Conservation (phyloP, 2,329 filamentous ascomycete species). For the Cladosporium phlei region DNA sequence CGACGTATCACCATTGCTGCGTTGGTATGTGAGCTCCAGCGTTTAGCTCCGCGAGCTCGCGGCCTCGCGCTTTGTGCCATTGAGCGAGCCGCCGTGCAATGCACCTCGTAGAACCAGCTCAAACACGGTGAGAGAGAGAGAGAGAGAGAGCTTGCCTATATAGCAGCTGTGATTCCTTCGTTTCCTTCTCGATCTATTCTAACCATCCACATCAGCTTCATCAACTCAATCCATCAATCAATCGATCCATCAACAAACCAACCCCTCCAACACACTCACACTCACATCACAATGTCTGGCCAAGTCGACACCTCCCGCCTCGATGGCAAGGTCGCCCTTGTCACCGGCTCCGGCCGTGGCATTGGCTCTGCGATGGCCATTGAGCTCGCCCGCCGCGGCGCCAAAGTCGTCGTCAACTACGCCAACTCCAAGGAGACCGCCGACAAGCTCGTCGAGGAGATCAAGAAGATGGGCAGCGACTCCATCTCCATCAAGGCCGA, state of each 20-base stretch:
- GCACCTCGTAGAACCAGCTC: too few species aligned
- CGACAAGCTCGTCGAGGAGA: conserved; percentile 60
- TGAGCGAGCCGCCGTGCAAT: neutral
- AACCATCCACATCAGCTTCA: conserved; percentile 7
- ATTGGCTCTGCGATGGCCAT: conserved; percentile 64
- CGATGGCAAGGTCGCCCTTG: conserved; percentile 51
- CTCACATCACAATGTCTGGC: conserved; percentile 24
- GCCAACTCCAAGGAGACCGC: conserved; percentile 61
- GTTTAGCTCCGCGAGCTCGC: conserved; percentile 9
- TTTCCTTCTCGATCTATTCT: neutral
- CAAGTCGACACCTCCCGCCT: conserved; percentile 47
- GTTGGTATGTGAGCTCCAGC: conserved; percentile 10
- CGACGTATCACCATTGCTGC: conserved; percentile 9
- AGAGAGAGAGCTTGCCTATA: too few species aligned
- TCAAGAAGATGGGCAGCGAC: conserved; percentile 59
- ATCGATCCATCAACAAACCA: conserved; percentile 12
- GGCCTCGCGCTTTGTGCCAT: conserved; percentile 11
- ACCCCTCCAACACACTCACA: conserved; percentile 3
- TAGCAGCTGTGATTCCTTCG: conserved; percentile 2
- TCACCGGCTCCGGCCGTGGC: conserved; percentile 56
- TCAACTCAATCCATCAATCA: conserved; percentile 4
- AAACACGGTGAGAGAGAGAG: too few species aligned
- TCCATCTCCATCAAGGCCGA: conserved; percentile 64
- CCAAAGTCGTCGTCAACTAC: conserved; percentile 64
- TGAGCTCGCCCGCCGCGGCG: conserved; percentile 61